Evolutionary conservation across 495 filamentous ascomycete genomes (phyloP).

Genomic region (Aspergillus steynii): DNA sequence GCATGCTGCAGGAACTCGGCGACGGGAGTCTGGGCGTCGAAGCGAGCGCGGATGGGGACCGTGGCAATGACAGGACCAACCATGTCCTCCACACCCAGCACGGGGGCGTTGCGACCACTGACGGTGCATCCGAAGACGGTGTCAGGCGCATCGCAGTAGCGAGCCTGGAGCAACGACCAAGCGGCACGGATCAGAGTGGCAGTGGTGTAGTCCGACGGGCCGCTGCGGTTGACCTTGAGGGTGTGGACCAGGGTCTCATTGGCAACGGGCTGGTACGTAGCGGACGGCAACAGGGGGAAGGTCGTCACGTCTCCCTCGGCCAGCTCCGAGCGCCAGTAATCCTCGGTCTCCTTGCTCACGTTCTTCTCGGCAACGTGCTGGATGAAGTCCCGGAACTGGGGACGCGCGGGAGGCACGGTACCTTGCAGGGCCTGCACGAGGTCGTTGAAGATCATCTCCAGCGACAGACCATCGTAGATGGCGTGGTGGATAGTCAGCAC

Average conservation of each 20-base stretch:
- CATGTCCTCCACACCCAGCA: slow-evolving; percentile 52
- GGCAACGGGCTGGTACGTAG: slow-evolving; percentile 31
- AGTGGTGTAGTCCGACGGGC: slow-evolving; percentile 22
- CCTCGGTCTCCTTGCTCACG: slow-evolving; percentile 18
- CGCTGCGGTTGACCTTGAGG: slow-evolving; percentile 16
- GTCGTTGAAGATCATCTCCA: slow-evolving; percentile 22
- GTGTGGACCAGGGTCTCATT: slow-evolving; percentile 11
- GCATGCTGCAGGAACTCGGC: slow-evolving; percentile 40
- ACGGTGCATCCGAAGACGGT: slow-evolving; percentile 50
- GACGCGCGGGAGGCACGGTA: slow-evolving; percentile 6
- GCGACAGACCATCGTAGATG: slow-evolving; percentile 25
- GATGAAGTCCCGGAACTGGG: slow-evolving; percentile 26
- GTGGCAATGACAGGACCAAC: slow-evolving; percentile 61
- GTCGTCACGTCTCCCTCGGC: slow-evolving; percentile 32
- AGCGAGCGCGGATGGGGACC: slow-evolving; percentile 50
- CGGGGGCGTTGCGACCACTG: slow-evolving; percentile 51
- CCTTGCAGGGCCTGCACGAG: slow-evolving; percentile 16
- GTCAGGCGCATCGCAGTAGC: slow-evolving; percentile 29
- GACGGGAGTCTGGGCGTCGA: slow-evolving; percentile 28
- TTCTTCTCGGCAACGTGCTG: slow-evolving; percentile 16
- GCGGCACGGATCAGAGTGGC: slow-evolving; percentile 19
- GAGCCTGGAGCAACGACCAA: slow-evolving; percentile 49
- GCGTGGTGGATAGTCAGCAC: slow-evolving; percentile 25
- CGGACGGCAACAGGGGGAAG: slow-evolving; percentile 45
- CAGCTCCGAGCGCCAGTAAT: slow-evolving; percentile 31